Conservation (phyloP, 2,329 filamentous ascomycete genomes). For the Acephala macrosclerotiorum region DNA sequence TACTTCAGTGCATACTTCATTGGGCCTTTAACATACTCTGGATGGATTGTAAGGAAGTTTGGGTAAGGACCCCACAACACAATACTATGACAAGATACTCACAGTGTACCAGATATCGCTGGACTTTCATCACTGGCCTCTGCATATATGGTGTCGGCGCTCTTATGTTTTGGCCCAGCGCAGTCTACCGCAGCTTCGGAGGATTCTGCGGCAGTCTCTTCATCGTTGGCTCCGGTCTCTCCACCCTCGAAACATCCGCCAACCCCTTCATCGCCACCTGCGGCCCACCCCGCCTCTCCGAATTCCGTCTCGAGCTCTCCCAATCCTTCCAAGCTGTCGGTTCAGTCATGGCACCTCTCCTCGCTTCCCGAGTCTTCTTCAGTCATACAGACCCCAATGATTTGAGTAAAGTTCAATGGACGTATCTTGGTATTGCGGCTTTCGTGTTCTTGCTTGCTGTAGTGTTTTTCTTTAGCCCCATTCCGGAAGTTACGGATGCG, state of each 20-base stretch:
- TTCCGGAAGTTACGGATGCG: constrained; percentile 73
- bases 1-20: not conserved
- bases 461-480: constrained; percentile 66
- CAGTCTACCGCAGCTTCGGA: constrained; percentile 54
- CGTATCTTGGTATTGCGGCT: constrained; percentile 73
- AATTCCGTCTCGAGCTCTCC: constrained; percentile 77
- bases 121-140: constrained; percentile 71
- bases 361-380: constrained; percentile 79
- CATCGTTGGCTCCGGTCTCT: constrained; percentile 76
- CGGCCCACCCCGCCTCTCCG: constrained; percentile 74
- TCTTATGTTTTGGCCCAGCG: not conserved
- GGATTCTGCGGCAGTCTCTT: constrained; percentile 79
- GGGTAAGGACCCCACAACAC: not conserved
- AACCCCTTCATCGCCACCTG: constrained; percentile 65
- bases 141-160: constrained; percentile 64
- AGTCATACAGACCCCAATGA: constrained; percentile 58
- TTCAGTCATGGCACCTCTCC: constrained; percentile 74
- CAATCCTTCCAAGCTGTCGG: constrained; percentile 82
- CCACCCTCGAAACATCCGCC: constrained; percentile 78
- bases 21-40: not conserved
- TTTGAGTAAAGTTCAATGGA: constrained; percentile 71
- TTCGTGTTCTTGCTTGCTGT: constrained; percentile 69
- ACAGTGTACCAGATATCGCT: constrained; percentile 32
- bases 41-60: not conserved
- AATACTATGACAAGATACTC: not conserved